Conservation (phyloP, 78 protist species). For the Salpingoeca rosetta region DNA sequence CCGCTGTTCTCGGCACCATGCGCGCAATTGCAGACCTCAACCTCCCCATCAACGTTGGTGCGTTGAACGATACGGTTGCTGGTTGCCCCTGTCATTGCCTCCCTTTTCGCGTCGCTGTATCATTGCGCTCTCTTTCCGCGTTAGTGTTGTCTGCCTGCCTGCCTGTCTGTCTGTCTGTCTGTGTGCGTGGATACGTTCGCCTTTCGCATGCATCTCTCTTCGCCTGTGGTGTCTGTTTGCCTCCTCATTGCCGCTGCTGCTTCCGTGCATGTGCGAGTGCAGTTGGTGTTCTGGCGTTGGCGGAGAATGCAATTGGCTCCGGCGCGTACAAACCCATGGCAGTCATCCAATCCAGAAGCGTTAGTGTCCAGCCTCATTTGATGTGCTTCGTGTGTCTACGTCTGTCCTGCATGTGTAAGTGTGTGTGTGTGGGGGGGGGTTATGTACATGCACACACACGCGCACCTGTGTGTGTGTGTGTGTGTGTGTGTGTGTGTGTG, state of each 20-base stretch:
- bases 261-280: neutral
- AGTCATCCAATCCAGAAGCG: neutral
- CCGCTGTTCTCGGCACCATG: slow-evolving; percentile 47
- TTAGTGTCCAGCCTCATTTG: neutral
- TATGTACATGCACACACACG: neutral
- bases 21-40: slow-evolving; percentile 32
- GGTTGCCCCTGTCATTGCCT: too few species aligned
- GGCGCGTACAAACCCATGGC: slow-evolving; percentile 1
- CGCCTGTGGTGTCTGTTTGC: too few species aligned
- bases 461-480: too few species aligned
- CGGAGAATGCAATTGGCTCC: slow-evolving; percentile 26
- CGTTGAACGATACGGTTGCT: too few species aligned
- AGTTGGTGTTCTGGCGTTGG: slow-evolving; percentile 14
- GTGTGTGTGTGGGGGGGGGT: too few species aligned
- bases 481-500: slow-evolving; percentile 4
- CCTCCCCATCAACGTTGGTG: slow-evolving; percentile 20
- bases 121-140: too few species aligned
- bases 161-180: neutral
- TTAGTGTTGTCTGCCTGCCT: neutral
- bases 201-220: too few species aligned
- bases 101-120: too few species aligned
- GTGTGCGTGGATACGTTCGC: neutral
- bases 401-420: neutral
- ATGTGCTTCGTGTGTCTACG: neutral
- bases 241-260: too few species aligned